phyloP scores from a whole-genome alignment of 768 basidiomycete genomes.

The Boletus edulis region DNA sequence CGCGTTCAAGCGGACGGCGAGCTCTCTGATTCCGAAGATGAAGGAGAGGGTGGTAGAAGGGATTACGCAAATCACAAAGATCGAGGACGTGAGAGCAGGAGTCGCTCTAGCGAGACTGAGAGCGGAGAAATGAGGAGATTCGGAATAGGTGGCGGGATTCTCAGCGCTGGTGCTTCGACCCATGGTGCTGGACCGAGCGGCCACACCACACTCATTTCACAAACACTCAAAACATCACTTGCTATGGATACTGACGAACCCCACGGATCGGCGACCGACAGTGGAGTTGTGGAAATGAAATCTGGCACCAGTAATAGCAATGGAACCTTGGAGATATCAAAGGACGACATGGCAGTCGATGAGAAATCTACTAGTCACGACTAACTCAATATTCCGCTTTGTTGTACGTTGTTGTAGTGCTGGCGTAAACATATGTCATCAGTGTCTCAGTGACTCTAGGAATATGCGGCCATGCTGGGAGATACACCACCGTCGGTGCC shows the following conservation, averaged over 20 bases:
- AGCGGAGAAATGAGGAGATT: constrained; percentile 50
- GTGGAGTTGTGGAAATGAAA: constrained; percentile 15
- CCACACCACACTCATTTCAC: constrained; percentile 46
- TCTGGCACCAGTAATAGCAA: constrained; percentile 14
- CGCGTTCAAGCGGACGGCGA: constrained; percentile 83
- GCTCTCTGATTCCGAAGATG: constrained; percentile 96
- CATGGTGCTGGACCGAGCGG: constrained; percentile 79
- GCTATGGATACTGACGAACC: constrained; percentile 35
- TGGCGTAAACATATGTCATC: constrained; percentile 21
- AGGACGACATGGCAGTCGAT: constrained; percentile 27
- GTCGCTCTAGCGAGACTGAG: constrained; percentile 42
- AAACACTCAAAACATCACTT: constrained; percentile 23
- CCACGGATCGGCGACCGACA: constrained; percentile 16
- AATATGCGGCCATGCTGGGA: constrained; percentile 6
- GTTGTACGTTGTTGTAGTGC: neutral
- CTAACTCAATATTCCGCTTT: neutral
- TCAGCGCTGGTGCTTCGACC: constrained; percentile 59
- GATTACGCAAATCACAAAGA: constrained; percentile 62
- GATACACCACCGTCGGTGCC: constrained; percentile 7
- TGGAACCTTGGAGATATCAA: constrained; percentile 15
- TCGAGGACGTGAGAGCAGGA: constrained; percentile 42
- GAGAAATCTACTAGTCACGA: constrained; percentile 9
- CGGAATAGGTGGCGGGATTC: constrained; percentile 67
- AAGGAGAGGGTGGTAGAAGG: constrained; percentile 84
- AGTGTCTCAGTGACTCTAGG: neutral